A percentile compares a stretch with the other conserved stretches of the same genome.
Evolutionary conservation across 306 rosid species (phyloP).

Genomic region (Mimosa pudica): DNA sequence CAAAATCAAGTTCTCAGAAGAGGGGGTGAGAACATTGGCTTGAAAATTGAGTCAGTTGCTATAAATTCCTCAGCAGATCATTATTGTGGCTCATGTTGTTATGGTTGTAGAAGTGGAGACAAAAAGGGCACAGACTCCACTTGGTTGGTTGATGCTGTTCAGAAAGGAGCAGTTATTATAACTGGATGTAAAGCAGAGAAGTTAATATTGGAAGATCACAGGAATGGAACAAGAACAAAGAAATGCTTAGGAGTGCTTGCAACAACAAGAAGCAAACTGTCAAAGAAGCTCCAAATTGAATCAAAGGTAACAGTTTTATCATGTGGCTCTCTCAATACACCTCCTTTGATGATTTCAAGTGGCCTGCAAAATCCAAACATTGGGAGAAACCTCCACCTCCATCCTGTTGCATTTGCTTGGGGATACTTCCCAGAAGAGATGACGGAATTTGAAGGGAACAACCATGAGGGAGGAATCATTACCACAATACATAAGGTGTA

Average conservation of each 20-base stretch:
- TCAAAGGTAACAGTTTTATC: constrained; percentile 77
- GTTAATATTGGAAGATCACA: constrained; percentile 48
- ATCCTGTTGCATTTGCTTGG: constrained; percentile 60
- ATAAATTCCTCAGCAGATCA: constrained; percentile 72
- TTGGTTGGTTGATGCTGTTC: constrained; percentile 69
- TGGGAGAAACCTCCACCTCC: constrained; percentile 68
- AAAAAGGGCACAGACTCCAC: constrained; percentile 67
- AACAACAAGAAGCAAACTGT: constrained; percentile 45
- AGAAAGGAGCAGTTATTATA: constrained; percentile 74
- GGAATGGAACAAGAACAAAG: constrained; percentile 46
- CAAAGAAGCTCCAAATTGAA: constrained; percentile 71
- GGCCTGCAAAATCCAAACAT: constrained; percentile 64
- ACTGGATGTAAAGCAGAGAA: constrained; percentile 83
- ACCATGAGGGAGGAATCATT: constrained; percentile 61
- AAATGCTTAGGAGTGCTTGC: constrained; percentile 67
- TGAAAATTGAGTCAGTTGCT: constrained; percentile 68
- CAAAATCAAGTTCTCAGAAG: constrained; percentile 70
- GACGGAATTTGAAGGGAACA: constrained; percentile 44
- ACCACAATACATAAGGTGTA: constrained; percentile 71
- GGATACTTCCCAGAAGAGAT: constrained; percentile 59
- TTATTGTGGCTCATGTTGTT: constrained; percentile 66
- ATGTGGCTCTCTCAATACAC: constrained; percentile 67
- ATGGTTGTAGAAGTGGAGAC: constrained; percentile 60
- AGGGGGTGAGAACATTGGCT: constrained; percentile 80
- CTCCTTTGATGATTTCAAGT: constrained; percentile 53